Percentiles rank a stretch among this genome's conserved stretches.
These are phyloP conservation scores for Vanrija sp. DNA, from an alignment of 1,284 basidiomycete species.

Conservation along the genomic window DNA sequence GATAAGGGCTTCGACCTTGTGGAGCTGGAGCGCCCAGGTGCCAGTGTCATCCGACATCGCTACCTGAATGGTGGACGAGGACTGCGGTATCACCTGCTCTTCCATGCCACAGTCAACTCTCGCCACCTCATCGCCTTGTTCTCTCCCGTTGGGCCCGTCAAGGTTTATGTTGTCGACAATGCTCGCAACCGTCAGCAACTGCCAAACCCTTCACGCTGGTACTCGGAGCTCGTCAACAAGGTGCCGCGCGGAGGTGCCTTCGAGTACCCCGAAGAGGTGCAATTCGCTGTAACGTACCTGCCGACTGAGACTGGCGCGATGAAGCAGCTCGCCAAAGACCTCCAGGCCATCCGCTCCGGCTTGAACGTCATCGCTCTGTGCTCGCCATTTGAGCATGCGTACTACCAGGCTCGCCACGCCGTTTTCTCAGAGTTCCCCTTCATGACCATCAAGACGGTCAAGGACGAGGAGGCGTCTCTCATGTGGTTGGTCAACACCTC, in stretches of 20 bases:
- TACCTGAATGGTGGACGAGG: slow-evolving; percentile 73
- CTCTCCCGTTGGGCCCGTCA: slow-evolving; percentile 65
- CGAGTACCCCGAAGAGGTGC: slow-evolving; percentile 66
- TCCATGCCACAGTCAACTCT: slow-evolving; percentile 72
- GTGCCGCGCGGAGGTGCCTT: slow-evolving; percentile 53
- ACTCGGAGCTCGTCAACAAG: slow-evolving; percentile 58
- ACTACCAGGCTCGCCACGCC: slow-evolving; percentile 73
- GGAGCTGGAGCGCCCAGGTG: slow-evolving; percentile 67
- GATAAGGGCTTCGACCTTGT: slow-evolving; percentile 78
- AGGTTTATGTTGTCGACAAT: slow-evolving; percentile 86
- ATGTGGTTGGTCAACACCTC: slow-evolving; percentile 55
- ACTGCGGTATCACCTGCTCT: slow-evolving; percentile 86
- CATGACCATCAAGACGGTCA: slow-evolving; percentile 75
- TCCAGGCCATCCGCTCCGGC: slow-evolving; percentile 59
- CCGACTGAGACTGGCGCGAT: slow-evolving; percentile 73
- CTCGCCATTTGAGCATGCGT: slow-evolving; percentile 75
- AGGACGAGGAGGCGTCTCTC: slow-evolving; percentile 55
- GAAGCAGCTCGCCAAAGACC: slow-evolving; percentile 82
- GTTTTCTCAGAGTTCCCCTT: slow-evolving; percentile 82
- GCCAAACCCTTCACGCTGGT: slow-evolving; percentile 69
- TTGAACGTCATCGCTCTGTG: slow-evolving; percentile 74
- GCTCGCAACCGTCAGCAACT: slow-evolving; percentile 79
- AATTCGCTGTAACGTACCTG: slow-evolving; percentile 72
- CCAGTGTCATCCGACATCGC: slow-evolving; percentile 60
- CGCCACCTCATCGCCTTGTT: slow-evolving; percentile 92